phyloP scores from a whole-genome alignment of 2,329 filamentous ascomycete genomes.

The Botrytis aclada region DNA sequence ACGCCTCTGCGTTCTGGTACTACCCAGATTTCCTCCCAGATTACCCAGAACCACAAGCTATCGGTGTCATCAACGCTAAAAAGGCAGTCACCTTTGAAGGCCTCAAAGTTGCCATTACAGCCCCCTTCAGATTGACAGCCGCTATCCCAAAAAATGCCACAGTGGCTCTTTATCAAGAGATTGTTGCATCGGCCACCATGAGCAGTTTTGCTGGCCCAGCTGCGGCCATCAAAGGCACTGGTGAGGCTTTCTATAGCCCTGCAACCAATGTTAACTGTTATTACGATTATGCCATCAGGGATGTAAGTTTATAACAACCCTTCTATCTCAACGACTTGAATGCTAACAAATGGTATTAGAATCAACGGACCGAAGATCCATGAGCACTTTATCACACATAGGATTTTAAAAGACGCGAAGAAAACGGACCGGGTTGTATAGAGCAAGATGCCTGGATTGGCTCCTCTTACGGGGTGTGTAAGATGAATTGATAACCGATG shows the following conservation, averaged over 20 bases:
- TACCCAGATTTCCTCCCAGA: constrained; percentile 16
- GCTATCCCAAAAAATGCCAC: neutral
- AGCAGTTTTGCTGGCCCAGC: constrained; percentile 7
- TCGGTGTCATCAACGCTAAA: neutral
- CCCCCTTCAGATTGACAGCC: neutral
- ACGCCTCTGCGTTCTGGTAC: constrained; percentile 16
- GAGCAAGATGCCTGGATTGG: neutral
- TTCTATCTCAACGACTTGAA: neutral
- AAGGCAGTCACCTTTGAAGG: constrained; percentile 7
- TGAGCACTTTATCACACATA: neutral
- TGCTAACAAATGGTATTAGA: neutral
- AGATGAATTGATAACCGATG: neutral
- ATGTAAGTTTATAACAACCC: neutral
- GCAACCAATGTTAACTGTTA: constrained; percentile 4
- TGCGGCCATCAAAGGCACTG: neutral
- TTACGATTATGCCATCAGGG: constrained; percentile 11
- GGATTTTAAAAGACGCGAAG: neutral
- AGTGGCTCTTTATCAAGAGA: neutral
- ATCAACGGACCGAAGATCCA: constrained; percentile 2
- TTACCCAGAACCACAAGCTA: constrained; percentile 9
- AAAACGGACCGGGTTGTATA: too few species aligned
- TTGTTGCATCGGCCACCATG: constrained; percentile 8
- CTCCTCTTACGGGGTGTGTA: neutral
- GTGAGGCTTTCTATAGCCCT: constrained; percentile 6
- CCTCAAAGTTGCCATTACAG: neutral